Conservation (phyloP, 768 basidiomycete genomes). For the Tremella yokohamensis region DNA sequence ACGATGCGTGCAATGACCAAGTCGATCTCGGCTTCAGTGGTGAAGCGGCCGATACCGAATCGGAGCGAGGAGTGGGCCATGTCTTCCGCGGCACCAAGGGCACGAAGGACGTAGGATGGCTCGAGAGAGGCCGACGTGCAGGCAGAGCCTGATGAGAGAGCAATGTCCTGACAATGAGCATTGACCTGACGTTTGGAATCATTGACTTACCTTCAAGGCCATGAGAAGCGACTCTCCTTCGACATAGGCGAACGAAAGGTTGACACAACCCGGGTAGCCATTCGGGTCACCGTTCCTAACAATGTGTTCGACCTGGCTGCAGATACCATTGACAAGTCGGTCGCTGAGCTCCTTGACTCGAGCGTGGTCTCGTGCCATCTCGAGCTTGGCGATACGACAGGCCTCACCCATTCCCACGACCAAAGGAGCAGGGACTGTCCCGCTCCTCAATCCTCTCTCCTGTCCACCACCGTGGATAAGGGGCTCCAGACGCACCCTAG, state of each 20-base stretch:
- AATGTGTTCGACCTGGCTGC: conserved; percentile 78
- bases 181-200: not conserved
- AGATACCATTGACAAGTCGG: conserved; percentile 75
- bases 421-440: conserved; percentile 84
- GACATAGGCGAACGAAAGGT: conserved; percentile 91
- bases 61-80: conserved; percentile 98
- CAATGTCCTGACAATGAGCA: conserved; percentile 67
- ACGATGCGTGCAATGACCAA: conserved; percentile 86
- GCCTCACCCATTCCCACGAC: conserved; percentile 94
- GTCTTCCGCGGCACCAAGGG: conserved; percentile 95
- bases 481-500: conserved; percentile 89
- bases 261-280: conserved; percentile 94
- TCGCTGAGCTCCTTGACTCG: conserved; percentile 71
- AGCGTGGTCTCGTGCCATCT: conserved; percentile 85
- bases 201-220: conserved; percentile 76
- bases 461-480: conserved; percentile 95
- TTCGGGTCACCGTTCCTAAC: conserved; percentile 87
- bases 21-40: conserved; percentile 94
- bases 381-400: conserved; percentile 79
- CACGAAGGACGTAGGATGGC: conserved; percentile 95
- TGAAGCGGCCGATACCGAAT: conserved; percentile 96
- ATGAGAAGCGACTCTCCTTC: conserved; percentile 96
- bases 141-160: conserved; percentile 94
- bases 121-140: conserved; percentile 98
- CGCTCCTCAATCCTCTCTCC: conserved; percentile 88